Evolutionary conservation across 1,139 yeast genomes (phyloP), one percentile per base, ranked within the genome.

Genomic region (Yarrowia galli): DNA sequence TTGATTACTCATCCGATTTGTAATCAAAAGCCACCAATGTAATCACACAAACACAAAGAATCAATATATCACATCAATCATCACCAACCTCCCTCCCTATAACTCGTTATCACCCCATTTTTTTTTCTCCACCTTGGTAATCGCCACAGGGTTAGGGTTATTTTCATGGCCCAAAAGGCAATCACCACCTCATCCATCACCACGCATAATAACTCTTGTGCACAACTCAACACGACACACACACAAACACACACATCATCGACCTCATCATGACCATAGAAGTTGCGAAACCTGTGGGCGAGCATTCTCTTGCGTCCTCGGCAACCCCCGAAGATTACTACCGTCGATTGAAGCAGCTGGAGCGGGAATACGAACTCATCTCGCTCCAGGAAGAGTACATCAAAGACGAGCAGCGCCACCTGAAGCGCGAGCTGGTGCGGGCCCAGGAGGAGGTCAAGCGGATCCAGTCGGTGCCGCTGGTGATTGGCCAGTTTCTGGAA

Each of bases 361-460:
- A 95, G 77, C 91, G 93, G 73, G 97, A 93, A 75, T 84, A 91
- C 74, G 97, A 93, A 74, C 82, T 95, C 68, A 81, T 96, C 71
- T 81, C 85, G 69, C 82, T 95, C 72, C 99, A 95, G 79, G 99
- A 95, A 78, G 98, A 93, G 70, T 96, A 93, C 78, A 92, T 96
- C 76, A 95, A 95, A 77, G 99, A 95, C 77, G 99, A 96, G 79
- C 98, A 93, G 77, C 96, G 98, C 76, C 97, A 93, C 79, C 84
- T 96, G 76, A 93, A 92, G 76, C 85, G 98, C 72, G 99, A 96
- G 80, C 84, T 96, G 69, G 88, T 93, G 58, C 87, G 98, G 73
- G 99, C 99, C 1, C 99, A 96, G 78, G 99, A 96, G 79, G 99
- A 96, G 79, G 99, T 95, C 65, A 95, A 95, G 79, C 87, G 98